A percentile compares a stretch with the other conserved stretches of the same genome.
Evolutionary conservation across 257 asterid species (phyloP).

Genomic region (Thymus mandschuricus): DNA sequence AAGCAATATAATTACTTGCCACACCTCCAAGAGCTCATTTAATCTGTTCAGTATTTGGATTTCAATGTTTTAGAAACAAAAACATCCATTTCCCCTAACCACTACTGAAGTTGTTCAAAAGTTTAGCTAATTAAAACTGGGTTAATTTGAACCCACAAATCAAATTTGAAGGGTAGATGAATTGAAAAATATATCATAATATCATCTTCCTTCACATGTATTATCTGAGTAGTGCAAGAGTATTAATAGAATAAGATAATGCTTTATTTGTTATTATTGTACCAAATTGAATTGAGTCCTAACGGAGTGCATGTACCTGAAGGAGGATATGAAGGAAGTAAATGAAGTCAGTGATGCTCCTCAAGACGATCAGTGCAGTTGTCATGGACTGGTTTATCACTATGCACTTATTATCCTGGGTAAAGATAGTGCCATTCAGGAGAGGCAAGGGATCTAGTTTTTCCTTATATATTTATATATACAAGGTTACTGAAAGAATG

Average conservation of each 20-base stretch:
- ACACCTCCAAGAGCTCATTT: too few species aligned
- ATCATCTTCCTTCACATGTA: neutral
- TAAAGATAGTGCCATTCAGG: neutral
- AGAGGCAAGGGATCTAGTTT: constrained; percentile 15
- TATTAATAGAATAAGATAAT: neutral
- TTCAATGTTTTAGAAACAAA: neutral
- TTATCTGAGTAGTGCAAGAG: neutral
- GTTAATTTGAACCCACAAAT: neutral
- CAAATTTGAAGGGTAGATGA: neutral
- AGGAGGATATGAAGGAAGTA: constrained; percentile 79
- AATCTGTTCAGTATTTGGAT: neutral
- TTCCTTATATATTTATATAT: constrained; percentile 4
- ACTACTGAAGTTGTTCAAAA: neutral
- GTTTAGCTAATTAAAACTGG: neutral
- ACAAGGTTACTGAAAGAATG: constrained; percentile 10
- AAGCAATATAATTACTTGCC: neutral
- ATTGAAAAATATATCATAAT: neutral
- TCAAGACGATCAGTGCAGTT: constrained; percentile 54
- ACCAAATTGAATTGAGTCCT: neutral
- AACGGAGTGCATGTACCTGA: constrained; percentile 59
- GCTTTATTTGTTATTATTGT: neutral
- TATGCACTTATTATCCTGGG: constrained; percentile 73
- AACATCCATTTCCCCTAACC: neutral
- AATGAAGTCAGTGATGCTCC: constrained; percentile 78
- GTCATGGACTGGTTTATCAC: constrained; percentile 60